phyloP scores from a whole-genome alignment of 129 eudicot genomes.

The Pittosporum tobira region DNA sequence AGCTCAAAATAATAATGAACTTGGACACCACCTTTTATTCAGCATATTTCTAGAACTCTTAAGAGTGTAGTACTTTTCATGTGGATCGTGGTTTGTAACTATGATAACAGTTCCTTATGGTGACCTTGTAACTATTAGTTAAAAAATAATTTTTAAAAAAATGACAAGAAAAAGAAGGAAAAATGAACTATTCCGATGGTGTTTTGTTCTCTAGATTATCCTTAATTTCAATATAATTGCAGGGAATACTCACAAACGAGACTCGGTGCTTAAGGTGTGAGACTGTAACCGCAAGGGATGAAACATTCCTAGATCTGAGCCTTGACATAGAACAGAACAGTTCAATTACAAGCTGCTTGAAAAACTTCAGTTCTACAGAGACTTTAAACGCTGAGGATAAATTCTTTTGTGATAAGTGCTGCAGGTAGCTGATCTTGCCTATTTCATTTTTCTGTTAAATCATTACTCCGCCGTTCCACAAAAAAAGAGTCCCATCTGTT shows the following conservation, averaged over 20 bases:
- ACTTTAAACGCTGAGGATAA: conserved; percentile 89
- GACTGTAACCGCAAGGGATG: conserved; percentile 91
- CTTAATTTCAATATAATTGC: conserved; percentile 15
- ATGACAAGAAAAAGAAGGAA: too few relatives aligned
- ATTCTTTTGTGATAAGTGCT: conserved; percentile 79
- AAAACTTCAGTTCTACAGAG: conserved; percentile 88
- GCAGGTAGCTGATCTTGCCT: conserved; percentile 40
- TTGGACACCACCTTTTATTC: not conserved
- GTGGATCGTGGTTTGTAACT: not conserved
- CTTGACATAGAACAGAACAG: conserved; percentile 88
- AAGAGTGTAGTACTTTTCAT: too few relatives aligned
- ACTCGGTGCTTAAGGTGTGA: conserved; percentile 86
- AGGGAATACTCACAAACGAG: conserved; percentile 92
- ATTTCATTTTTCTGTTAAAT: not conserved
- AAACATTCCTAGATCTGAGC: conserved; percentile 79
- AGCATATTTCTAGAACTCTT: too few relatives aligned
- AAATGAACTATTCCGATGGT: not conserved
- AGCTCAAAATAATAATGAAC: not conserved
- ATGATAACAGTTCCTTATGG: too few relatives aligned
- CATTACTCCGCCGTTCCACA: too few relatives aligned
- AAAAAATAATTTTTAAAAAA: too few relatives aligned
- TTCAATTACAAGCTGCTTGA: conserved; percentile 87
- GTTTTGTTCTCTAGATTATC: not conserved
- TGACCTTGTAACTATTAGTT: too few relatives aligned
- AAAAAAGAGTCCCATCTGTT: too few relatives aligned